Conservation (phyloP, 345 rosid genomes). For the Salix purpurea region DNA sequence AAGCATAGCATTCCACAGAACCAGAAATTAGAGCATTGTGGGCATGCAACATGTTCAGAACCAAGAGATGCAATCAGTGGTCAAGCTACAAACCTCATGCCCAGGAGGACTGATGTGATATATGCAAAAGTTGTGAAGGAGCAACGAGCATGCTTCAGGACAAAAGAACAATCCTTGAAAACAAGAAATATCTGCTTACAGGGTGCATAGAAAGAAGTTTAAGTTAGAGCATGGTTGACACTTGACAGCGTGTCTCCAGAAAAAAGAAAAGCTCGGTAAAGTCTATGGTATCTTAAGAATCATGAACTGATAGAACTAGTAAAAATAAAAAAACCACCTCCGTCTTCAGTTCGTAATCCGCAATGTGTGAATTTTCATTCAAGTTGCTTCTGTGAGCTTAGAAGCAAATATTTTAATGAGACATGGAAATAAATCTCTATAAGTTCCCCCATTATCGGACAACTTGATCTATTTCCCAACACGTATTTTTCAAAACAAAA, state of each 20-base stretch:
- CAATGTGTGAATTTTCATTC: neutral
- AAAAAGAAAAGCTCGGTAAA: neutral
- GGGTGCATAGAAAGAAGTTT: constrained; percentile 6
- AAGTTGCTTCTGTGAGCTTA: neutral
- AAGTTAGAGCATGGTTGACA: constrained; percentile 7
- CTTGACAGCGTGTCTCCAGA: neutral
- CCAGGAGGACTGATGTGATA: constrained; percentile 97
- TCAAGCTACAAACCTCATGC: constrained; percentile 77
- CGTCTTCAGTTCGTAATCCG: neutral
- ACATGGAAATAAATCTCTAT: constrained; percentile 1
- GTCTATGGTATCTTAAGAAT: neutral
- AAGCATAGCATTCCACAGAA: constrained; percentile 15
- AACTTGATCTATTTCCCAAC: neutral
- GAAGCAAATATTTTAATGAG: neutral
- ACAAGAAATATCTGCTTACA: constrained; percentile 73
- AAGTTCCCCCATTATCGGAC: neutral
- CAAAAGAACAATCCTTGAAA: constrained; percentile 88
- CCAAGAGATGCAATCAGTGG: neutral
- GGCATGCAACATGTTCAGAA: constrained; percentile 3
- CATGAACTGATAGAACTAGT: neutral
- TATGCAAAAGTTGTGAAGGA: constrained; percentile 91
- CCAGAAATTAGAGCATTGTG: constrained; percentile 23
- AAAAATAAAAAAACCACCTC: neutral
- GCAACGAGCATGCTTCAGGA: constrained; percentile 82
- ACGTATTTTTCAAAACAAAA: neutral